Percentiles rank a stretch among this genome's conserved stretches.
phyloP scores from a whole-genome alignment of 1,139 yeast species.

The Suhomyces bolitotheri region DNA sequence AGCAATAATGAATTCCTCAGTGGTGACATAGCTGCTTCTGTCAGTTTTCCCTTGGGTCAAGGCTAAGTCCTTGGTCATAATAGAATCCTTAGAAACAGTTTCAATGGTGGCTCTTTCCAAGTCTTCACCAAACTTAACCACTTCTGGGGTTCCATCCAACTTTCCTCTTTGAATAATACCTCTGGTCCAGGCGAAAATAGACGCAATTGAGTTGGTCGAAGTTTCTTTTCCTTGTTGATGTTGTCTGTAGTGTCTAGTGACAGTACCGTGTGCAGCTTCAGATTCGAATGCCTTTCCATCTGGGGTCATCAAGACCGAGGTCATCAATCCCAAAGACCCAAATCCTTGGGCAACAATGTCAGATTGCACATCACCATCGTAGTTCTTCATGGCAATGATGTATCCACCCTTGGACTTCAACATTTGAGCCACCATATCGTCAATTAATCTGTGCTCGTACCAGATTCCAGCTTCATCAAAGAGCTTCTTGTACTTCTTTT shows the following conservation, averaged over 20 bases:
- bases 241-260: slow-evolving; percentile 82
- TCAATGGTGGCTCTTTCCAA: slow-evolving; percentile 70
- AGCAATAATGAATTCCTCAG: slow-evolving; percentile 73
- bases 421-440: slow-evolving; percentile 91
- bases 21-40: slow-evolving; percentile 68
- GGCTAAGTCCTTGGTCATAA: slow-evolving; percentile 84
- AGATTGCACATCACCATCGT: slow-evolving; percentile 85
- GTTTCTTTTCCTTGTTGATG: slow-evolving; percentile 84
- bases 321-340: slow-evolving; percentile 82
- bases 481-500: slow-evolving; percentile 51
- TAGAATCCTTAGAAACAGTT: slow-evolving; percentile 70
- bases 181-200: slow-evolving; percentile 85
- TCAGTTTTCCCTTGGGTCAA: slow-evolving; percentile 68
- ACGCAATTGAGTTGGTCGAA: slow-evolving; percentile 81
- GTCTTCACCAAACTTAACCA: slow-evolving; percentile 62
- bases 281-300: slow-evolving; percentile 82
- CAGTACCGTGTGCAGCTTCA: slow-evolving; percentile 89
- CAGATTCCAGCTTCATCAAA: slow-evolving; percentile 70
- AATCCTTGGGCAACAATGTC: slow-evolving; percentile 88
- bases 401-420: slow-evolving; percentile 81
- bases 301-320: slow-evolving; percentile 81
- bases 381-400: slow-evolving; percentile 80
- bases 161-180: slow-evolving; percentile 81
- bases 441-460: slow-evolving; percentile 82
- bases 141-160: slow-evolving; percentile 70